Evolutionary conservation across 768 basidiomycete species (phyloP).

Genomic region (Candolleomyces efflorescens): DNA sequence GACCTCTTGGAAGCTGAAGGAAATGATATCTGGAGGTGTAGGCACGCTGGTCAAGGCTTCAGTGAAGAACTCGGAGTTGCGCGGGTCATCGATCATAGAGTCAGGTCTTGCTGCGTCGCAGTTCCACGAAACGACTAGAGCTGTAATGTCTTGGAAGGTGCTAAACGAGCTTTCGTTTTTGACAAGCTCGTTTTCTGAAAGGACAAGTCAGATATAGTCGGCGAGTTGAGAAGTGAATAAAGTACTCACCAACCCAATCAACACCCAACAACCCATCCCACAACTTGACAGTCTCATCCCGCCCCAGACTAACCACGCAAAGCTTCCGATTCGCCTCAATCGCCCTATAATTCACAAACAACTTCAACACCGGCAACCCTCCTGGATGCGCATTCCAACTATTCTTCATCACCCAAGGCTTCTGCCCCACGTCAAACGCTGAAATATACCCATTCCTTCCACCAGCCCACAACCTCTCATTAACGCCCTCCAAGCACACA

Average conservation of each 20-base stretch:
- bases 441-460: conserved; percentile 76
- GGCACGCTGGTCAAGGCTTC: conserved; percentile 70
- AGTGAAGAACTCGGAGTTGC: conserved; percentile 80
- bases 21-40: conserved; percentile 76
- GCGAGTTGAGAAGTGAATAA: conserved; percentile 2
- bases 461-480: conserved; percentile 84
- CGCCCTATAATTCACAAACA: conserved; percentile 70
- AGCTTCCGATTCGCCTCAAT: conserved; percentile 66
- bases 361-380: conserved; percentile 53
- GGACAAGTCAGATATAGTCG: background rate
- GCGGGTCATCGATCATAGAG: conserved; percentile 54
- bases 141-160: conserved; percentile 69
- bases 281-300: conserved; percentile 66
- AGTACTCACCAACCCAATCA: conserved; percentile 80
- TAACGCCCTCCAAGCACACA: conserved; percentile 79
- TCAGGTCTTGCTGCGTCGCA: conserved; percentile 85
- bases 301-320: conserved; percentile 70
- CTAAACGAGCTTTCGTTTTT: conserved; percentile 76
- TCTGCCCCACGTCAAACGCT: conserved; percentile 68
- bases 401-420: conserved; percentile 87
- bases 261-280: conserved; percentile 89
- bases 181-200: conserved; percentile 66
- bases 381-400: conserved; percentile 76
- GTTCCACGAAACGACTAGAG: conserved; percentile 91
- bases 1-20: conserved; percentile 94